Conservation (phyloP, 768 basidiomycete species). For the Mrakia frigida region DNA sequence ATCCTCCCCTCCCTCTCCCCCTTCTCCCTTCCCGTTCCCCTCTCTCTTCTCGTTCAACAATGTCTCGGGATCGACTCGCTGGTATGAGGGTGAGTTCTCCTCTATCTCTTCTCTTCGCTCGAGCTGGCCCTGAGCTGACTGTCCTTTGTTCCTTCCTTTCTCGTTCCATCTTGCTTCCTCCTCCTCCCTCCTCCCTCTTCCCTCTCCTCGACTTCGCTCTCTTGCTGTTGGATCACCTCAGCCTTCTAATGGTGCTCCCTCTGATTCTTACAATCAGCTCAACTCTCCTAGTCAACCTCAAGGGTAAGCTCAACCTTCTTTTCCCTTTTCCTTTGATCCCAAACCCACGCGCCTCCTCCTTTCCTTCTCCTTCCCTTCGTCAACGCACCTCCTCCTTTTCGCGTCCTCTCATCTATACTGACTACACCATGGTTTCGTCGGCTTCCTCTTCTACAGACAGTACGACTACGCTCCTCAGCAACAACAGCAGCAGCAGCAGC, state of each 20-base stretch:
- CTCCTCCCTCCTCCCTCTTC: background rate
- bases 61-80: slow-evolving; percentile 30
- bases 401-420: background rate
- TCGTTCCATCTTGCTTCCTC: background rate
- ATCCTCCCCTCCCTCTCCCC: background rate
- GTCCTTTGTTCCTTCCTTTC: background rate
- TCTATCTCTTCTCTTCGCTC: background rate
- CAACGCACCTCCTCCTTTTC: too few species aligned
- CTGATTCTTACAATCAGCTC: background rate
- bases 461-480: slow-evolving; percentile 42
- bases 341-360: background rate
- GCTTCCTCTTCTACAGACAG: slow-evolving; percentile 10
- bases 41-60: slow-evolving; percentile 3
- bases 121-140: background rate
- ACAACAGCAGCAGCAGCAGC: slow-evolving; percentile 31
- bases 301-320: background rate
- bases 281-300: background rate
- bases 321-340: background rate
- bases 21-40: background rate
- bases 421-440: background rate
- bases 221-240: background rate
- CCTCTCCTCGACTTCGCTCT: background rate
- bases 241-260: background rate
- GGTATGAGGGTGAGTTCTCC: slow-evolving; percentile 27
- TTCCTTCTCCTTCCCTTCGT: background rate